These are phyloP conservation scores for Kodamaea anthophila DNA, from an alignment of 1,139 yeast species.

Conservation along the genomic window DNA sequence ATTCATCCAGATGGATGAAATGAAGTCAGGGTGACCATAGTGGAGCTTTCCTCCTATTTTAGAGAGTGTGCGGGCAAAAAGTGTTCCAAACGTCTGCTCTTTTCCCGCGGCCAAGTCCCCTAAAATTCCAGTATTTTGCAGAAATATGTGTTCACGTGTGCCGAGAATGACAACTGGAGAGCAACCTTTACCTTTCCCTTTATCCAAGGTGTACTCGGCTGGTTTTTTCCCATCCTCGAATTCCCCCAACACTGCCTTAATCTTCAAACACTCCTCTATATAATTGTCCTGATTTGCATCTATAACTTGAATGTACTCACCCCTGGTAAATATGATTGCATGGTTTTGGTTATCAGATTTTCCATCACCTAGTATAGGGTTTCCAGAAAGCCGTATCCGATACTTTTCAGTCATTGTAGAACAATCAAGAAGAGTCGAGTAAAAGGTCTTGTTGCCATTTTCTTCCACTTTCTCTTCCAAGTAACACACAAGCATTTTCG, in stretches of 20 bases:
- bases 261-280: constrained; percentile 77
- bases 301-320: constrained; percentile 80
- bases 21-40: constrained; percentile 88
- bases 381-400: constrained; percentile 64
- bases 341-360: constrained; percentile 84
- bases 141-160: constrained; percentile 82
- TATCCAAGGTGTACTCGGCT: background rate
- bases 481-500: constrained; percentile 54
- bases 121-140: constrained; percentile 77
- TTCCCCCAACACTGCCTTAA: constrained; percentile 69
- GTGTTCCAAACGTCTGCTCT: constrained; percentile 88
- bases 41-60: constrained; percentile 84
- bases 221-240: constrained; percentile 41
- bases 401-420: constrained; percentile 44
- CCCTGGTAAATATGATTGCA: constrained; percentile 71
- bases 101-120: constrained; percentile 94
- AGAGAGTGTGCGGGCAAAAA: constrained; percentile 80
- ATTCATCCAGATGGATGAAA: constrained; percentile 80
- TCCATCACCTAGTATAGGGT: constrained; percentile 87
- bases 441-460: constrained; percentile 31
- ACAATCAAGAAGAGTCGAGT: constrained; percentile 56
- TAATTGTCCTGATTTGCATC: constrained; percentile 90
- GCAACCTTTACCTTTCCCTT: background rate
- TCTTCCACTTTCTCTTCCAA: constrained; percentile 39
- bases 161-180: constrained; percentile 80